Evolutionary conservation across 1,284 basidiomycete genomes (phyloP).

Genomic region (Irpex lacteus): DNA sequence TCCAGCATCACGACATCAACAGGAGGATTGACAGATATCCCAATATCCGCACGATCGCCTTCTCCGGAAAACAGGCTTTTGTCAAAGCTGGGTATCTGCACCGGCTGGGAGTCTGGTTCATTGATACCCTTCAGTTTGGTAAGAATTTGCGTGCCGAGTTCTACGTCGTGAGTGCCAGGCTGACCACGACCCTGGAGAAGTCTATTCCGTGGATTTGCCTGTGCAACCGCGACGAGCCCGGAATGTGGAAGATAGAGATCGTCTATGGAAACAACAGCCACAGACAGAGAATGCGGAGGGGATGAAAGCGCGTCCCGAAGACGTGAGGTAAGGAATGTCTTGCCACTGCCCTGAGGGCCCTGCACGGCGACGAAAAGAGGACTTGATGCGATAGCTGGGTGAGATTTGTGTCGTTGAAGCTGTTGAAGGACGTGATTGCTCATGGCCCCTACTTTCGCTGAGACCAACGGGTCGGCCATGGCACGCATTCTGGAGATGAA

Average conservation of each 20-base stretch:
- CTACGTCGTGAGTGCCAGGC: conserved; percentile 85
- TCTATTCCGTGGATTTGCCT: conserved; percentile 52
- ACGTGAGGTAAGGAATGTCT: conserved; percentile 66
- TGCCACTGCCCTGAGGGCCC: conserved; percentile 86
- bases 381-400: conserved; percentile 13
- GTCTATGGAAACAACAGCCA: conserved; percentile 77
- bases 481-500: background rate
- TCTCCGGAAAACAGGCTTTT: conserved; percentile 79
- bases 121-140: conserved; percentile 48
- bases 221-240: conserved; percentile 52
- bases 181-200: conserved; percentile 79
- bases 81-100: conserved; percentile 81
- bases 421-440: conserved; percentile 43
- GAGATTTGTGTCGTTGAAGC: conserved; percentile 26
- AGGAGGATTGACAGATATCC: conserved; percentile 42
- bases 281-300: conserved; percentile 49
- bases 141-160: conserved; percentile 57
- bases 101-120: conserved; percentile 19
- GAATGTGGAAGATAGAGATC: conserved; percentile 81
- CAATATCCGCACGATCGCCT: conserved; percentile 69
- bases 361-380: conserved; percentile 80
- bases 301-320: conserved; percentile 49
- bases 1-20: conserved; percentile 89
- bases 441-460: conserved; percentile 37
- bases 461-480: conserved; percentile 17